Conservation (phyloP, 2,329 filamentous ascomycete genomes). For the Neoscytalidium dimidiatum region DNA sequence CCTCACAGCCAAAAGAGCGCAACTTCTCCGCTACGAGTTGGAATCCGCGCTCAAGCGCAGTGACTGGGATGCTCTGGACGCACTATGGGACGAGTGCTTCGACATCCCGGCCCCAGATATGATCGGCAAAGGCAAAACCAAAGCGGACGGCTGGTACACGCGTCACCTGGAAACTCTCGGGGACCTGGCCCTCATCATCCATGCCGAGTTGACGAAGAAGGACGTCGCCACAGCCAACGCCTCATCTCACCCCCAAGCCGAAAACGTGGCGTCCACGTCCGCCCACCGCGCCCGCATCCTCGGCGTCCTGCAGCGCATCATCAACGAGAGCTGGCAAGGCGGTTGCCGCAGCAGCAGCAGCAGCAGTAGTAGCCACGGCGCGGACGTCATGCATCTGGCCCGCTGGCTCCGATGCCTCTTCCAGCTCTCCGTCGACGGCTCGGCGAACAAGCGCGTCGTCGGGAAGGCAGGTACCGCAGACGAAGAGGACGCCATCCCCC, state of each 20-base stretch:
- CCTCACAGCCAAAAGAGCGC: conserved; percentile 62
- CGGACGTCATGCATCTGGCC: conserved; percentile 61
- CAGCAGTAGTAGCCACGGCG: conserved; percentile 38
- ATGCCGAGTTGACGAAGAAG: conserved; percentile 25
- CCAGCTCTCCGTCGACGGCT: conserved; percentile 57
- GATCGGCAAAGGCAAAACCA: neutral
- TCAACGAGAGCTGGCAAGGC: conserved; percentile 66
- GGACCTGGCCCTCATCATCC: conserved; percentile 48
- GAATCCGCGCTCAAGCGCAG: conserved; percentile 70
- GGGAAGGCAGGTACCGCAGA: conserved; percentile 61
- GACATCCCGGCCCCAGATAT: neutral
- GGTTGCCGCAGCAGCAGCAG: conserved; percentile 50
- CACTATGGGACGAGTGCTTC: conserved; percentile 54
- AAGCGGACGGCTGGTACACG: conserved; percentile 21
- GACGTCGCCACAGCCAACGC: neutral
- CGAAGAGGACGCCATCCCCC: conserved; percentile 43
- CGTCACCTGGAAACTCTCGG: conserved; percentile 48
- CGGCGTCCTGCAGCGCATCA: conserved; percentile 60
- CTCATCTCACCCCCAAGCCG: neutral
- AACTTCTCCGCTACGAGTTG: conserved; percentile 75
- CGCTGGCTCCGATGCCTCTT: conserved; percentile 81
- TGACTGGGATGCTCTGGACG: conserved; percentile 65
- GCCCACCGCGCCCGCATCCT: conserved; percentile 9
- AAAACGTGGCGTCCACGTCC: neutral
- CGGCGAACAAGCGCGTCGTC: conserved; percentile 30